Evolutionary conservation across 2,329 filamentous ascomycete species (phyloP).

Genomic region (Penicillium brasilianum): DNA sequence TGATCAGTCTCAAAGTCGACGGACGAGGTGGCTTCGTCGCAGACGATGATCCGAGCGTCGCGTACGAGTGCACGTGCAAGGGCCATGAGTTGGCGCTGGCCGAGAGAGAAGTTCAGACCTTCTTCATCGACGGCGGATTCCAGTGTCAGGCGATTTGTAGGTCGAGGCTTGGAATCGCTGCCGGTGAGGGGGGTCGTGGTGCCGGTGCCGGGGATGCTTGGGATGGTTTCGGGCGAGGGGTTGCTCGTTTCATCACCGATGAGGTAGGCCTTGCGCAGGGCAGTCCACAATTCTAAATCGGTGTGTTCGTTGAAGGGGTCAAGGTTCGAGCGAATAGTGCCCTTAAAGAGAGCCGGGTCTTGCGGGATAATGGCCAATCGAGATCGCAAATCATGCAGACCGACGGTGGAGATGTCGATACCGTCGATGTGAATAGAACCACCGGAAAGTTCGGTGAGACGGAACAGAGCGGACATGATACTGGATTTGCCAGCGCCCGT

Average conservation of each 20-base stretch:
- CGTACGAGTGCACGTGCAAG: slow-evolving; percentile 88
- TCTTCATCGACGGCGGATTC: slow-evolving; percentile 90
- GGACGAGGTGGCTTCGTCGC: slow-evolving; percentile 91
- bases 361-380: slow-evolving; percentile 53
- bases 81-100: slow-evolving; percentile 94
- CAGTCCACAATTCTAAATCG: slow-evolving; percentile 54
- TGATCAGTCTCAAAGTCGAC: slow-evolving; percentile 97
- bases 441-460: slow-evolving; percentile 47
- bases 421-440: slow-evolving; percentile 51
- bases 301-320: slow-evolving; percentile 53
- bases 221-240: slow-evolving; percentile 49
- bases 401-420: slow-evolving; percentile 49
- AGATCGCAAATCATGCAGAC: slow-evolving; percentile 49
- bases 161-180: slow-evolving; percentile 48
- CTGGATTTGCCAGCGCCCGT: slow-evolving; percentile 54
- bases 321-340: slow-evolving; percentile 52
- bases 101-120: slow-evolving; percentile 92
- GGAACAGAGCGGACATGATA: slow-evolving; percentile 54
- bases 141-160: slow-evolving; percentile 51
- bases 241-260: slow-evolving; percentile 54
- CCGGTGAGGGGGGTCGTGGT: slow-evolving; percentile 42
- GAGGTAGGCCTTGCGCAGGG: slow-evolving; percentile 52
- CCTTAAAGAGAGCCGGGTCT: slow-evolving; percentile 52
- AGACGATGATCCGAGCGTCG: slow-evolving; percentile 88
- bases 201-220: slow-evolving; percentile 34